Percentiles rank a stretch among this genome's conserved stretches.
Conservation (phyloP, 75 land plant species). For the Cupressus sempervirens region DNA sequence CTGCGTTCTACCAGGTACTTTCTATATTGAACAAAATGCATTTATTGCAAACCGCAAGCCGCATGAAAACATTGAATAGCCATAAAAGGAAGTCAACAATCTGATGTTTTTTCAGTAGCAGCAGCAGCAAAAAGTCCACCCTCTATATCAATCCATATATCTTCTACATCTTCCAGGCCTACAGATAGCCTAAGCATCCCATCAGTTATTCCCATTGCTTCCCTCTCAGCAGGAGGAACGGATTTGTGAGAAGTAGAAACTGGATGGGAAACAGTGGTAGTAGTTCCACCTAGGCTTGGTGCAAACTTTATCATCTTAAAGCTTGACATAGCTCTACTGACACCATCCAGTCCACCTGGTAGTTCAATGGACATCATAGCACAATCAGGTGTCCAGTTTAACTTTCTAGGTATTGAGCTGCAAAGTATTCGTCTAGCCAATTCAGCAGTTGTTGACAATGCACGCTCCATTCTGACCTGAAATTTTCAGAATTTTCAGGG, state of each 20-base stretch:
- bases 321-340: slow-evolving; percentile 12
- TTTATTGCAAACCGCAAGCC: too few species aligned
- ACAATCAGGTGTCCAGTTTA: slow-evolving; percentile 11
- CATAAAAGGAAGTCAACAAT: neutral
- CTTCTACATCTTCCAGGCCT: slow-evolving; percentile 26
- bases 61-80: neutral
- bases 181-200: slow-evolving; percentile 23
- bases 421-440: neutral
- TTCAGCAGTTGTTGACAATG: slow-evolving; percentile 15
- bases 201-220: slow-evolving; percentile 20
- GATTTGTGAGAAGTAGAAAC: slow-evolving; percentile 22
- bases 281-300: slow-evolving; percentile 25
- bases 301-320: slow-evolving; percentile 17
- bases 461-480: slow-evolving; percentile 30
- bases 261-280: slow-evolving; percentile 26
- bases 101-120: neutral
- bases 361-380: slow-evolving; percentile 21
- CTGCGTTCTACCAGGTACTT: too few species aligned
- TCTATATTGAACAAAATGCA: too few species aligned
- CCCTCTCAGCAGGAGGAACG: slow-evolving; percentile 9
- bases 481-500: neutral
- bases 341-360: slow-evolving; percentile 25
- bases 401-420: neutral
- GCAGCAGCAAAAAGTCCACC: slow-evolving; percentile 16
- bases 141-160: slow-evolving; percentile 22